A percentile compares a stretch with the other conserved stretches of the same genome.
Evolutionary conservation across 495 filamentous ascomycete species (phyloP).

Genomic region (Penicillium roqueforti): DNA sequence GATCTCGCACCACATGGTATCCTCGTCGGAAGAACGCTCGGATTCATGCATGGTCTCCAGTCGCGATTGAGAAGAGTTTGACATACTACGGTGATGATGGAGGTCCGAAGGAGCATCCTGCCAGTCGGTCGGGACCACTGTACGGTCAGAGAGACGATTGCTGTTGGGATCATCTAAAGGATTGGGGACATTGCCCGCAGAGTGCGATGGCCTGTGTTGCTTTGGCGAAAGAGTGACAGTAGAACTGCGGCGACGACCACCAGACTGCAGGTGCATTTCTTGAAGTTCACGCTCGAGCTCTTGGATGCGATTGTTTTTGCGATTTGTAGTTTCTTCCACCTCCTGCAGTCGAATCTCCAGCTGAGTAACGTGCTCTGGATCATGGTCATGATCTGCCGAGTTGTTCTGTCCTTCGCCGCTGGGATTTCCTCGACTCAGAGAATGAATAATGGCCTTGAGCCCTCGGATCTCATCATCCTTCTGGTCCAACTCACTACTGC

Average conservation of each 20-base stretch:
- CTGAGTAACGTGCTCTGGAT: constrained; percentile 33
- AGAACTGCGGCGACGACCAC: constrained; percentile 34
- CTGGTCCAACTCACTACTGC: constrained; percentile 74
- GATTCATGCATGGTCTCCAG: constrained; percentile 64
- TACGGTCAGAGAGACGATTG: constrained; percentile 45
- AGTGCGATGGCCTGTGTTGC: constrained; percentile 38
- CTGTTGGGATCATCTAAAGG: constrained; percentile 29
- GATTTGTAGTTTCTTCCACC: constrained; percentile 63
- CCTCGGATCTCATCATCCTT: constrained; percentile 97
- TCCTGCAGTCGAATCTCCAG: constrained; percentile 77
- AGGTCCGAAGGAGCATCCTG: constrained; percentile 34
- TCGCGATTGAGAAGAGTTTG: constrained; percentile 33
- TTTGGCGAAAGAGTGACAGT: constrained; percentile 40
- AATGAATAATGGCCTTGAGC: constrained; percentile 96
- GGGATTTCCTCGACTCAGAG: constrained; percentile 69
- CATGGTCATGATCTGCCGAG: constrained; percentile 21
- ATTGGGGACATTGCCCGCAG: constrained; percentile 28
- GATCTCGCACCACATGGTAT: constrained; percentile 90
- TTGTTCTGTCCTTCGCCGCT: constrained; percentile 30
- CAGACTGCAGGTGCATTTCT: constrained; percentile 42
- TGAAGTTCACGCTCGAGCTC: constrained; percentile 88
- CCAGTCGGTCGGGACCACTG: constrained; percentile 44
- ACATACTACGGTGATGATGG: constrained; percentile 31
- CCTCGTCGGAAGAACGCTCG: constrained; percentile 68
- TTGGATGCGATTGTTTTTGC: constrained; percentile 73